These are phyloP conservation scores for Carallia brachiata DNA, from an alignment of 345 rosid genomes.

Conservation along the genomic window DNA sequence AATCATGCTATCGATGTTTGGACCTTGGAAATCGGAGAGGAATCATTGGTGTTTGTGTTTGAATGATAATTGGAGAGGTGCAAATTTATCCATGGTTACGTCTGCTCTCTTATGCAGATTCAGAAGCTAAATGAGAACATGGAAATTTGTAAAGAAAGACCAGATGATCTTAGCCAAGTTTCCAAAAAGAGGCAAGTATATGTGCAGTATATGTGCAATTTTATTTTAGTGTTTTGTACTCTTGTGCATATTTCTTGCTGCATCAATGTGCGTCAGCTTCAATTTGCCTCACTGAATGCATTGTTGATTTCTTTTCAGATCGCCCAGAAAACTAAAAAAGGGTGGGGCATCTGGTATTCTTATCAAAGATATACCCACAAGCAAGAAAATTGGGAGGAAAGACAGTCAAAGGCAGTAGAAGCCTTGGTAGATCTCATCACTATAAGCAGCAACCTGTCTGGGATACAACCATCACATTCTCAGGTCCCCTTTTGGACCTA, in stretches of 20 bases:
- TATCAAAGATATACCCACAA: constrained; percentile 32
- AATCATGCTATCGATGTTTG: no score
- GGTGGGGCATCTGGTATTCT: constrained; percentile 42
- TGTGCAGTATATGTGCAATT: constrained; percentile 23
- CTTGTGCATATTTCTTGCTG: not conserved
- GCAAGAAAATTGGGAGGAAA: constrained; percentile 40
- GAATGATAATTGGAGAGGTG: constrained; percentile 5
- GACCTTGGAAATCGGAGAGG: no score
- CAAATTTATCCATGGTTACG: constrained; percentile 7
- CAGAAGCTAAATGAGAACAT: constrained; percentile 23
- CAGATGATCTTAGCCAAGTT: constrained; percentile 33
- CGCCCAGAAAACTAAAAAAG: constrained; percentile 43
- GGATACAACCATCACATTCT: not conserved
- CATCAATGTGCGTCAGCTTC: constrained; percentile 6
- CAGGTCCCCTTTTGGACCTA: not conserved
- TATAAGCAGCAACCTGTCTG: not conserved
- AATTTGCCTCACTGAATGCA: constrained; percentile 5
- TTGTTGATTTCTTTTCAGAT: constrained; percentile 35
- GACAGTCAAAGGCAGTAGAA: constrained; percentile 16
- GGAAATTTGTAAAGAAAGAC: constrained; percentile 29
- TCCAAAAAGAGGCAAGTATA: constrained; percentile 45
- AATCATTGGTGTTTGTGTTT: no score
- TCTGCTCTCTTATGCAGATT: constrained; percentile 28
- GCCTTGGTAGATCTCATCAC: constrained; percentile 4
- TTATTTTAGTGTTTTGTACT: not conserved